Base-by-base conservation (phyloP, 495 filamentous ascomycete species). In the Pseudevernia furfuracea region DNA sequence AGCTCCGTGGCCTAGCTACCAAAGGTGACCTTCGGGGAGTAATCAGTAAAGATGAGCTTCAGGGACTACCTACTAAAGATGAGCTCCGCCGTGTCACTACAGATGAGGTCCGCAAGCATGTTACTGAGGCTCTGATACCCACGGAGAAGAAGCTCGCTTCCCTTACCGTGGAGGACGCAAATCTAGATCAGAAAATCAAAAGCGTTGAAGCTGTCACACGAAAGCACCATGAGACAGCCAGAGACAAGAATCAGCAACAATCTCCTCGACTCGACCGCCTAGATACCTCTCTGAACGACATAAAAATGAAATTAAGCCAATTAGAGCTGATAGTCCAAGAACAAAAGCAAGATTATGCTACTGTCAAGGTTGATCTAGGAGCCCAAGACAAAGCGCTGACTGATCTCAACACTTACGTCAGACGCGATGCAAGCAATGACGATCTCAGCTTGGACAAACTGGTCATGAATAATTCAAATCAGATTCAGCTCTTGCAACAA, bases 51-150 rank as follows among this genome's bases (percentile, higher is more conserved):
- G 61, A 62, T n/a, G 49, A 62, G 23, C 34, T 61, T 19, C 60
- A 30, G 25, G 23, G 46, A 9, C 49, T 53, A 28, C 3, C 32
- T 19, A 53, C 12, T 19, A 53, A 53, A 53, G 28, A 53, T 32
- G 49, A 53, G 49, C 52, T 55, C 3, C 61, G 32, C 9, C 39
- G 55, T 9, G 23, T 58, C 38, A 58, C 52, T 23, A 14, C 28
- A 10, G 61, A 63, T 19, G 52, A 58, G 32, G 38, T 63, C 19
- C 61, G 36, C 23, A 36, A 25, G n/a, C 28, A 58, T 19, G 52
- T 58, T 25, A 58, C 30, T n/a, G 58, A 60, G 17, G 58, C 58
- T 12, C 28, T 60, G 17, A 21, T 60, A 38, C 21, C 38, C 30
- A 58, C 53, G 6, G 38, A 56, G 38, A 41, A 44, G 25, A 28